A percentile compares a stretch with the other conserved stretches of the same genome.
phyloP scores from a whole-genome alignment of 352 stramenopile genomes.

The Thalassiosira exigua region DNA sequence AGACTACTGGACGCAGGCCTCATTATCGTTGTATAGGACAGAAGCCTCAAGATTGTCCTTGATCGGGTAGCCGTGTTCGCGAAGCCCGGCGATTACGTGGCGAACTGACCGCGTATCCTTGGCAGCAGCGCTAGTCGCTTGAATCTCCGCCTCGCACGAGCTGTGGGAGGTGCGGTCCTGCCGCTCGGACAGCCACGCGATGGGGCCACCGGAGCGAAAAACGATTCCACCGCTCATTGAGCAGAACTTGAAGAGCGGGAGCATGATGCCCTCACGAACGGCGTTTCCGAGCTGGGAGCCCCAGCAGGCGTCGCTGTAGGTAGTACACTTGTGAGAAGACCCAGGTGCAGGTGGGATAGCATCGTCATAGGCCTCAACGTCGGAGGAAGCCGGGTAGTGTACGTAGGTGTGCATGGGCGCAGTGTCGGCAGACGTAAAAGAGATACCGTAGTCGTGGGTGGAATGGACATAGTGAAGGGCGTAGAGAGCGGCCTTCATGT shows the following conservation, averaged over 20 bases:
- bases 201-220: conserved; percentile 14
- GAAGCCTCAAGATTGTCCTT: neutral
- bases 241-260: conserved; percentile 30
- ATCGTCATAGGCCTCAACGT: conserved; percentile 27
- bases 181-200: conserved; percentile 28
- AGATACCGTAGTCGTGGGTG: conserved; percentile 29
- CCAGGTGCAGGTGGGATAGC: conserved; percentile 16
- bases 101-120: conserved; percentile 17
- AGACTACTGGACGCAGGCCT: conserved; percentile 26
- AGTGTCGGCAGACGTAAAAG: neutral
- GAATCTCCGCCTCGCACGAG: conserved; percentile 57
- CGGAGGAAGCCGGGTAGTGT: conserved; percentile 10
- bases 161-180: conserved; percentile 32
- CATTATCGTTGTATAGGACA: conserved; percentile 46
- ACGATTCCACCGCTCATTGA: conserved; percentile 28
- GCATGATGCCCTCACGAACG: neutral
- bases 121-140: conserved; percentile 17
- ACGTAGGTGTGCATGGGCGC: conserved; percentile 20
- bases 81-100: neutral
- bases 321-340: conserved; percentile 5
- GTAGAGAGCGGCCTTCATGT: conserved; percentile 21
- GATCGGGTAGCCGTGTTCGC: neutral
- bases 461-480: conserved; percentile 36
- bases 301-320: conserved; percentile 38
- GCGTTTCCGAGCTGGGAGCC: conserved; percentile 39